phyloP scores from a whole-genome alignment of 129 eudicot genomes.

The Apium graveolens region DNA sequence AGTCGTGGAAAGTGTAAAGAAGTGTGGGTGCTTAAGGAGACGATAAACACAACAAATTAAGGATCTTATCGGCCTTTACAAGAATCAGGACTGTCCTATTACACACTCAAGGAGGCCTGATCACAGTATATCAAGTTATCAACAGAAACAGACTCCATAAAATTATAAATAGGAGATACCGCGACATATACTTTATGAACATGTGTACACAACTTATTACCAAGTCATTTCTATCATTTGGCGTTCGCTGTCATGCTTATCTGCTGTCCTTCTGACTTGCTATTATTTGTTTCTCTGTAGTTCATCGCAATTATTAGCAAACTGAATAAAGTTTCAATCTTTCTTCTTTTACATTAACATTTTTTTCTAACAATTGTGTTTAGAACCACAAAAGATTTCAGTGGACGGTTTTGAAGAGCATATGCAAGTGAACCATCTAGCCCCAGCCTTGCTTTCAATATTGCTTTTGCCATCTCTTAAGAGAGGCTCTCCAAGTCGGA shows the following conservation, averaged over 20 bases:
- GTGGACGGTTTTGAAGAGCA: conserved; percentile 88
- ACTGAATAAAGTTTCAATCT: background rate
- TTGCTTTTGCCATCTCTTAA: conserved; percentile 84
- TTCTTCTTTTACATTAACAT: background rate
- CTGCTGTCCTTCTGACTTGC: background rate
- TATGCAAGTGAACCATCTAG: conserved; percentile 97
- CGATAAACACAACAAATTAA: no score
- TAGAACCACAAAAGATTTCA: conserved; percentile 88
- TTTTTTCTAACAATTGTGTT: conserved; percentile 9
- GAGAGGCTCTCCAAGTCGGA: conserved; percentile 97
- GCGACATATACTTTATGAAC: no score
- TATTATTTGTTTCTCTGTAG: background rate
- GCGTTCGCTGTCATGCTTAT: background rate
- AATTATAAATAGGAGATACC: no score
- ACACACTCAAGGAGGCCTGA: background rate
- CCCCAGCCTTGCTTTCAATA: conserved; percentile 85
- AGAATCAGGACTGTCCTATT: background rate
- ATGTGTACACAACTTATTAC: background rate
- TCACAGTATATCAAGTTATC: background rate
- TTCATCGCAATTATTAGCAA: background rate
- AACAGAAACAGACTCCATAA: no score
- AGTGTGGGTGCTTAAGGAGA: no score
- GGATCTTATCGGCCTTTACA: background rate
- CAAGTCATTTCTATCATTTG: background rate
- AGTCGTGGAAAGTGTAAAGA: background rate